phyloP scores from a whole-genome alignment of 2,329 filamentous ascomycete genomes.

The Gaeumannomyces tritici region DNA sequence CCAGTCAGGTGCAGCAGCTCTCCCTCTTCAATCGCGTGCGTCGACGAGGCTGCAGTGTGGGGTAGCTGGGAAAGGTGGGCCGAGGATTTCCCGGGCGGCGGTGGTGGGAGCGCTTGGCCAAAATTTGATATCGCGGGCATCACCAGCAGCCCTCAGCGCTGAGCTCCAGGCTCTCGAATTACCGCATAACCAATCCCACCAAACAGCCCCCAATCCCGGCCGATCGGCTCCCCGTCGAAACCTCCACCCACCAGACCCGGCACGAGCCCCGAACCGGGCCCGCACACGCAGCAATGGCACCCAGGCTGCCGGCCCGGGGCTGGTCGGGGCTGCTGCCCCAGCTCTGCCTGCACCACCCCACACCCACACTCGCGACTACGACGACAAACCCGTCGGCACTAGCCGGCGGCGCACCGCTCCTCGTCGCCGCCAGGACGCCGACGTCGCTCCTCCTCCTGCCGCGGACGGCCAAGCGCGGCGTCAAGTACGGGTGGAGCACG shows the following conservation, averaged over 20 bases:
- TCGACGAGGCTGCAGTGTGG: too few species aligned
- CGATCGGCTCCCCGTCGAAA: background rate
- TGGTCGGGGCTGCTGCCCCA: slow-evolving; percentile 11
- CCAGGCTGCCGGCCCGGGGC: slow-evolving; percentile 22
- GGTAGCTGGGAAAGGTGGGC: too few species aligned
- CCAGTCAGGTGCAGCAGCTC: background rate
- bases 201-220: background rate
- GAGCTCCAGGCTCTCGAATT: background rate
- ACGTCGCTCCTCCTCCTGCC: slow-evolving; percentile 28
- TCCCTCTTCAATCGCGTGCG: background rate
- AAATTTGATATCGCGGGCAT: too few species aligned
- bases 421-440: slow-evolving; percentile 10
- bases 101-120: too few species aligned
- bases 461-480: slow-evolving; percentile 34
- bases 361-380: too few species aligned
- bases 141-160: too few species aligned
- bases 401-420: background rate
- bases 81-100: too few species aligned
- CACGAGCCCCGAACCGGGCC: background rate
- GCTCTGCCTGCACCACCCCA: background rate
- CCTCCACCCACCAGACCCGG: background rate
- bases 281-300: slow-evolving; percentile 16
- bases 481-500: slow-evolving; percentile 54
- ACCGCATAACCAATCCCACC: background rate
- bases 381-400: background rate